These are phyloP conservation scores for Starmerella sp. DNA, from an alignment of 805 yeast genomes.

Conservation along the genomic window DNA sequence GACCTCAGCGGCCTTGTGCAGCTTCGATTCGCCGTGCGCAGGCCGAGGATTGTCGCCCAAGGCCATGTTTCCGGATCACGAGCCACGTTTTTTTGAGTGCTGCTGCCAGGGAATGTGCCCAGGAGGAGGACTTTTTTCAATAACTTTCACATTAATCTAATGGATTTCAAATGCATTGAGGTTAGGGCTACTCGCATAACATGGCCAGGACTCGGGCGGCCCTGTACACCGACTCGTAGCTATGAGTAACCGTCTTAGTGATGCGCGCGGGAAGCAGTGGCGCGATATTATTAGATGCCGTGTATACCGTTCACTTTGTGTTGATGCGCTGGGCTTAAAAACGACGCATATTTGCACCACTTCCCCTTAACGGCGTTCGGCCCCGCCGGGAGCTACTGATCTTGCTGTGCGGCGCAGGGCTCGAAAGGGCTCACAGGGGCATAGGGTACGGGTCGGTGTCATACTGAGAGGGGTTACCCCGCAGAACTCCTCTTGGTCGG, in stretches of 20 bases:
- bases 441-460: neutral
- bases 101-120: conserved; percentile 1
- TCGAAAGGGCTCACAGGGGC: neutral
- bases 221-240: too few species aligned
- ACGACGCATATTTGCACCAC: too few species aligned
- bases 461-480: neutral
- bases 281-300: too few species aligned
- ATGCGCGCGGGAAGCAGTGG: too few species aligned
- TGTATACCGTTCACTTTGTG: too few species aligned
- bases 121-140: neutral
- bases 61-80: neutral
- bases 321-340: too few species aligned
- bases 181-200: neutral
- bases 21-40: neutral
- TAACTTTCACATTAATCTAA: neutral
- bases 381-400: neutral
- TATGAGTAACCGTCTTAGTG: too few species aligned
- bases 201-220: too few species aligned
- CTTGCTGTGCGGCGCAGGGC: neutral
- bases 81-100: neutral
- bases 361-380: too few species aligned
- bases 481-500: too few species aligned
- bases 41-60: neutral
- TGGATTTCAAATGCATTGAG: neutral
- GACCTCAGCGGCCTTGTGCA: conserved; percentile 9